Conservation (phyloP, 176 grass and related monocot species). For the Triticum timopheevii region DNA sequence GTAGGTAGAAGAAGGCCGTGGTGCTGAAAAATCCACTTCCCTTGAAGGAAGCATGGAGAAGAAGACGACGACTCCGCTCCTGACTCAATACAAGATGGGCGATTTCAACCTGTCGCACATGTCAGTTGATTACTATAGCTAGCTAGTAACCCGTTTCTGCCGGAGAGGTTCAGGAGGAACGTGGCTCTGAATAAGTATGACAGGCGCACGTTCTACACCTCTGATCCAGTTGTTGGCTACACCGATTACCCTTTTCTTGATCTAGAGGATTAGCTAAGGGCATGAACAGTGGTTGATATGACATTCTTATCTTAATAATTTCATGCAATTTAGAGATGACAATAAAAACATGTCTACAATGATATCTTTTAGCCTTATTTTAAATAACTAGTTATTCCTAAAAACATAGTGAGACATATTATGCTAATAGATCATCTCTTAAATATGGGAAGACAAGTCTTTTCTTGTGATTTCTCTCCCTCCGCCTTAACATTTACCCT, state of each 20-base stretch:
- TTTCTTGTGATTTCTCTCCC: too few species aligned
- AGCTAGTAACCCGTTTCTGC: not conserved
- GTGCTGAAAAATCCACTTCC: not conserved
- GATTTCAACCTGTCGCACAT: conserved; percentile 44
- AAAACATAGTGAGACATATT: too few species aligned
- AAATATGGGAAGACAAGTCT: too few species aligned
- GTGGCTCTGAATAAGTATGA: conserved; percentile 49
- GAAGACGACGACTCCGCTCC: conserved; percentile 14
- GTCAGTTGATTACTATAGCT: not conserved
- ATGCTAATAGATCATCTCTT: too few species aligned
- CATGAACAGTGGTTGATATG: too few species aligned
- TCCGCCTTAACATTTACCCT: too few species aligned
- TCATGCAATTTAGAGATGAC: too few species aligned
- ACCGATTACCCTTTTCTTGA: conserved; percentile 58
- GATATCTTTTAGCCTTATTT: too few species aligned
- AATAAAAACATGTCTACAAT: too few species aligned
- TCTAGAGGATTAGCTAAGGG: not conserved
- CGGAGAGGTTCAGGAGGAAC: conserved; percentile 38
- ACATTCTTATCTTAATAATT: too few species aligned
- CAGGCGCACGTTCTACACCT: conserved; percentile 45
- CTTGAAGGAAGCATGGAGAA: not conserved
- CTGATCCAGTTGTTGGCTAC: conserved; percentile 46
- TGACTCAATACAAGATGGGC: conserved; percentile 34
- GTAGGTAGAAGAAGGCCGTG: too few species aligned
- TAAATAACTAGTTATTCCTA: too few species aligned